Evolutionary conservation across 495 filamentous ascomycete genomes (phyloP), one percentile per base, ranked within the genome.

Genomic region (Ramalina peruviana): DNA sequence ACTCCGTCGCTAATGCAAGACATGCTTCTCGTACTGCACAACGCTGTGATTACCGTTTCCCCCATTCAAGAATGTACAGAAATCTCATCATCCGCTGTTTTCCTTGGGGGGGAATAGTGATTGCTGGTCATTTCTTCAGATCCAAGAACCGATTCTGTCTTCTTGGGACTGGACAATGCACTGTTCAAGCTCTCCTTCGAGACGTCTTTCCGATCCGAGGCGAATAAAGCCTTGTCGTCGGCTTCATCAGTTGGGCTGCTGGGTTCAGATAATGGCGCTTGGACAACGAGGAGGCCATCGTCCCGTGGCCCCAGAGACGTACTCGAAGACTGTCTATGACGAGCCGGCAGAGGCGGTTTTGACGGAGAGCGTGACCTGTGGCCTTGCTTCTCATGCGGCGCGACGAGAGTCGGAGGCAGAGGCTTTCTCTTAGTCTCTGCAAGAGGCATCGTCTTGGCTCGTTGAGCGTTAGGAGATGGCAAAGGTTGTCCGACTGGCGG

Each of bases 381-480:
- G 11, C 55, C 53, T 13, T 54, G 54, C 11, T 53, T 46, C 26
- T 48, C 54, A 21, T 36, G 45, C 37, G 65, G 63, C 20, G 71
- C 64, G 4, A 70, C 50, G 0, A 67, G 45, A 23, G 70, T 61
- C 10, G 68, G 61, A 23, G 71, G 65, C 6, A 83, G 64, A 13
- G 77, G 69, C 48, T 82, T 83, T 5, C 80, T 65, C 51, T 75
- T 87, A 15, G 83, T 79, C 2, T 79, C 62, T 16, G 69, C 67
- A 43, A 74, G 70, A 0, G 80, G 69, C 17, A 72, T 67, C 9
- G 71, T 71, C 53, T 76, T 78, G 33, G 73, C 67, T 21, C 73
- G 75, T 52, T 81, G 81, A 26, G 73, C 78, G 33, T 82, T 79
- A 6, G 85, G 84, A 7, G 78, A 82, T n/a, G 86, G 85, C 3